Evolutionary conservation across 257 asterid genomes (phyloP), one percentile per base, ranked within the genome.

Genomic region (Lycium ferocissimum): DNA sequence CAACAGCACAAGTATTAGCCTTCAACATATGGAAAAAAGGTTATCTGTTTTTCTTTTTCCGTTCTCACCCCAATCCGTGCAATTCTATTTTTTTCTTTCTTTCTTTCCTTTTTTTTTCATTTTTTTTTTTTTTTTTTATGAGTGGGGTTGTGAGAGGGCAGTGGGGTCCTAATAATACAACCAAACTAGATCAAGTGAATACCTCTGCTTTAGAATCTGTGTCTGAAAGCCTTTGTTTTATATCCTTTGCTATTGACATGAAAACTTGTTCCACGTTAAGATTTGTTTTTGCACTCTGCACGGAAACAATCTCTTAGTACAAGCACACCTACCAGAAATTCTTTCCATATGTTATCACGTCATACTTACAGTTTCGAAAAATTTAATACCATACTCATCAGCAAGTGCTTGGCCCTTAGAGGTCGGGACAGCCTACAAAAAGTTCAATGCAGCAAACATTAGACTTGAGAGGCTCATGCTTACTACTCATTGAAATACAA

Each of bases 201-300:
- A 90, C 92, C 88, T 90, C 91, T 4, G 87, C 87, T 83, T 62
- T 85, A 15, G 86, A 79, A 82, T 88, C 91, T 0, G 90, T 73
- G 78, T 88, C 92, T 17, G 90, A 65, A 40, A 90, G 92, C 91
- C 92, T 90, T 82, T 88, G 90, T 86, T 90, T 90, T 80, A 88
- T 86, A 83, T 90, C 92, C 66, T 84, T 88, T 10, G 89, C 92
- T 83, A 88, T 88, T 83, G 92, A 88, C 83, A 85, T 86, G 91
- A 90, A 90, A 80, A 90, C 92, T 83, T 88, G 84, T 65, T 90
- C 92, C 86, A 90, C 92, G 22, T 86, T 90, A 79, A 90, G 92
- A 83, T 85, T 90, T 33, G 91, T 90, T 78, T 86, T 90, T 33
- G 89, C 92, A 86, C 91, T 90, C 91, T 90, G 91, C 85, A 88